phyloP scores from a whole-genome alignment of 805 yeast species.

The Yarrowia bubula region DNA sequence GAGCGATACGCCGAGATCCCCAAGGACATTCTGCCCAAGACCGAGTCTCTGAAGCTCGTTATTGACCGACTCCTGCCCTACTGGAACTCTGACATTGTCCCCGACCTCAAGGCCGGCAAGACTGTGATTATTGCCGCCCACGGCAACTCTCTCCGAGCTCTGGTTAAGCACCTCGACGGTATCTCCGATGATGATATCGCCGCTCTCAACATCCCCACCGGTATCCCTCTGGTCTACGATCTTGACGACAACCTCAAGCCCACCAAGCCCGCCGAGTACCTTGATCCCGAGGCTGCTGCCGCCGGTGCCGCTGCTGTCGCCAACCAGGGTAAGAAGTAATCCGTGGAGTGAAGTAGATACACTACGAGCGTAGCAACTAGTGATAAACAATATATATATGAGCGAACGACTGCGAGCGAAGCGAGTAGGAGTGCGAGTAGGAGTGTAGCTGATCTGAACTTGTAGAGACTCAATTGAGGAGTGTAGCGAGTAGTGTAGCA shows the following conservation, averaged over 20 bases:
- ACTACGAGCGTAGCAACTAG: no score
- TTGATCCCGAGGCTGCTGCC: slow-evolving; percentile 99
- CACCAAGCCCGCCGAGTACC: slow-evolving; percentile 89
- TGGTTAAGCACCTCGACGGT: slow-evolving; percentile 92
- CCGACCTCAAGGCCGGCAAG: slow-evolving; percentile 80
- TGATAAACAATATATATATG: no score
- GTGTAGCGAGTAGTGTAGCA: no score
- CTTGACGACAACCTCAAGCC: slow-evolving; percentile 84
- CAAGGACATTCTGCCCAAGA: slow-evolving; percentile 83
- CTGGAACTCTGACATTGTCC: slow-evolving; percentile 91
- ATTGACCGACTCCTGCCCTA: slow-evolving; percentile 95
- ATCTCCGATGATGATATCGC: slow-evolving; percentile 92
- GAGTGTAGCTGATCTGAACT: no score
- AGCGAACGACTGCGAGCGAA: no score
- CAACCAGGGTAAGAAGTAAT: slow-evolving; percentile 78
- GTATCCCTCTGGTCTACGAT: slow-evolving; percentile 96
- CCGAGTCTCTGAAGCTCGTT: slow-evolving; percentile 92
- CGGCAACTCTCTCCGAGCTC: slow-evolving; percentile 97
- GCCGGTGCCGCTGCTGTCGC: slow-evolving; percentile 99
- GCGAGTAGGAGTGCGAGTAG: no score
- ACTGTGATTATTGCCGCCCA: slow-evolving; percentile 93
- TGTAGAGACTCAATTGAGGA: no score
- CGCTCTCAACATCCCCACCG: slow-evolving; percentile 95
- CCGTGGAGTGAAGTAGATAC: neutral
- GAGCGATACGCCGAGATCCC: slow-evolving; percentile 81